Base-by-base conservation (phyloP, 257 asterid species). In the Salvia hispanica region DNA sequence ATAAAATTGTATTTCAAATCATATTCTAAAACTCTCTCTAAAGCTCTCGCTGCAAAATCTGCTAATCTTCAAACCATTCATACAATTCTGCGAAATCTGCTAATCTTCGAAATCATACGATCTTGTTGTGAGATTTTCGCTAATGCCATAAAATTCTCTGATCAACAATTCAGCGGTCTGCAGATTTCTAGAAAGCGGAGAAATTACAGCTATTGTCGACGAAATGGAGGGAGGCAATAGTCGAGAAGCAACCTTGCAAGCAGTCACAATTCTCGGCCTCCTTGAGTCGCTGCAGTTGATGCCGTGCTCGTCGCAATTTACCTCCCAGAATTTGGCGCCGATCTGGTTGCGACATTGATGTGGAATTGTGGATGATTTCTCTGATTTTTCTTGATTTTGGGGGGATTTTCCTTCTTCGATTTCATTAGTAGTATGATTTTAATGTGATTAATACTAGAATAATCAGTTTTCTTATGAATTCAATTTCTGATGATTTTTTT, bases 301-400 rank as follows among this genome's bases (percentile, higher is more conserved):
- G 7, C 79, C 79, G 59, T 78, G 79, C 58, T 78, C 82, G 48
- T 74, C 82, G 71, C 82, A 78, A 14, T 74, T 74, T 39, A 78
- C 82, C 60, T 78, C 82, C 82, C 82, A 78, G 73, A 78, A 78
- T 58, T 74, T 78, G 64, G 82, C 74, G 4, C 79, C 82, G 63
- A 78, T 78, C 60, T 78, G 82, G 73, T 78, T 78, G 7, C 79
- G 79, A 67, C 82, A 78, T 71, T 78, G 31, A 74, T 77, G 28
- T 74, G 79, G 56, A 78, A 21, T 21, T 78, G 62, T 78, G 82
- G 13, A 78, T 61, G 13, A 78, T 74, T 66, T 78, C 82, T 54
- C 82, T 74, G 79, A 78, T 42, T 46, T 69, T 55, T 9, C 39
- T 37, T 39, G 7, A 11, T 54, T 58, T 13, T 18, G 53, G n/a